Percentiles rank a stretch among this genome's conserved stretches.
These are phyloP conservation scores for Teratosphaeria destructans DNA, from an alignment of 2,329 filamentous ascomycete species.

Conservation along the genomic window DNA sequence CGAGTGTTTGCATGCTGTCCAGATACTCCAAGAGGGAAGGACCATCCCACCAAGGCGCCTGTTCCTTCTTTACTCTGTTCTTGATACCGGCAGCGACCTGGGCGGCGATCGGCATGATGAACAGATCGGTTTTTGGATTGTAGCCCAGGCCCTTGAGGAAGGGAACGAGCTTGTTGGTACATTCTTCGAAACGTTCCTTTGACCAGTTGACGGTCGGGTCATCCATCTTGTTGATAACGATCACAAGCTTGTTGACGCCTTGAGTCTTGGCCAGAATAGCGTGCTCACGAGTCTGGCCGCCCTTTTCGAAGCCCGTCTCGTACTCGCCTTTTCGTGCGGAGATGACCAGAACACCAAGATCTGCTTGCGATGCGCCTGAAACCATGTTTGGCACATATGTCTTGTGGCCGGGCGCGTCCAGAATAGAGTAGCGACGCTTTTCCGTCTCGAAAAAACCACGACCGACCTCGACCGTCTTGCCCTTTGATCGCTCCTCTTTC, in stretches of 20 bases:
- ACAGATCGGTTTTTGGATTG: slow-evolving; percentile 85
- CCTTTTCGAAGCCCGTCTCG: slow-evolving; percentile 94
- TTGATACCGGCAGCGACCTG: slow-evolving; percentile 82
- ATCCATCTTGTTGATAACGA: slow-evolving; percentile 99
- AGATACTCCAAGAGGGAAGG: slow-evolving; percentile 91
- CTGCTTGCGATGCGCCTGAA: slow-evolving; percentile 63
- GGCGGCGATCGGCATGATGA: slow-evolving; percentile 93
- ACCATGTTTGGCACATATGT: slow-evolving; percentile 99
- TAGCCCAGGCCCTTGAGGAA: slow-evolving; percentile 92
- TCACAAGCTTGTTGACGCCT: slow-evolving; percentile 90
- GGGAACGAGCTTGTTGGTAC: slow-evolving; percentile 71
- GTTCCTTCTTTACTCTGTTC: slow-evolving; percentile 64
- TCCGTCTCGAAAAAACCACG: slow-evolving; percentile 95
- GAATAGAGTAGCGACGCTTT: slow-evolving; percentile 88
- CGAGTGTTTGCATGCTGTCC: slow-evolving; percentile 83
- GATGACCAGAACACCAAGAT: slow-evolving; percentile 91
- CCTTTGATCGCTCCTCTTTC: slow-evolving; percentile 90
- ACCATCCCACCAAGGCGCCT: slow-evolving; percentile 75
- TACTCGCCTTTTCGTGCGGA: slow-evolving; percentile 96
- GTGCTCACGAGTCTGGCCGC: slow-evolving; percentile 93
- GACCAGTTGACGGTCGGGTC: slow-evolving; percentile 95
- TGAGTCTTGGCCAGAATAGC: slow-evolving; percentile 97
- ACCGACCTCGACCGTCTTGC: slow-evolving; percentile 96
- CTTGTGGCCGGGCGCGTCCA: slow-evolving; percentile 96
- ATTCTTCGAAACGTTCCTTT: slow-evolving; percentile 84